Percentiles rank a stretch among this genome's conserved stretches.
phyloP scores from a whole-genome alignment of 2,329 filamentous ascomycete species.

The Botrytis porri region DNA sequence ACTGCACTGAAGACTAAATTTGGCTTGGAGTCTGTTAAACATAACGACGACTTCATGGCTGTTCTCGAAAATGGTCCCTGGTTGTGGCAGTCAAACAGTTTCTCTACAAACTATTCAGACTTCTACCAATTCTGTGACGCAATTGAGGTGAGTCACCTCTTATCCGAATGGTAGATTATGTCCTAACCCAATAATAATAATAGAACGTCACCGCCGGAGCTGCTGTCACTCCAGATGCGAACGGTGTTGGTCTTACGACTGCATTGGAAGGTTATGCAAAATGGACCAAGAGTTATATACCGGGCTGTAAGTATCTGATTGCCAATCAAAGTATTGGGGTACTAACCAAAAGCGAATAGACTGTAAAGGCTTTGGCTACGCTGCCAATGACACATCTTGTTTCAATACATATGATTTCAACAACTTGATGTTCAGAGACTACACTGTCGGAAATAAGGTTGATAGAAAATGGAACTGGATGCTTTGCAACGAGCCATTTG shows the following conservation, averaged over 20 bases:
- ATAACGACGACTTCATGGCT: conserved; percentile 2
- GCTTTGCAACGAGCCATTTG: conserved; percentile 61
- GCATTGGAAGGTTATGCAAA: conserved; percentile 53
- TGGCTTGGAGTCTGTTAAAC: conserved; percentile 44
- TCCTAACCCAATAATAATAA: conserved; percentile 4
- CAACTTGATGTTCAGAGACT: conserved; percentile 51
- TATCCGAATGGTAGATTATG: not conserved
- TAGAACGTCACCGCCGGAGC: conserved; percentile 37
- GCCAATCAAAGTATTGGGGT: not conserved
- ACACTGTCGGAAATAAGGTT: conserved; percentile 44
- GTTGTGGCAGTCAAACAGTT: conserved; percentile 54
- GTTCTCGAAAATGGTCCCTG: conserved; percentile 55
- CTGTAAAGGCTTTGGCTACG: conserved; percentile 50
- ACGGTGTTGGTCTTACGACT: conserved; percentile 52
- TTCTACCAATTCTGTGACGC: conserved; percentile 47
- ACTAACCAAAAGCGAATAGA: conserved; percentile 34
- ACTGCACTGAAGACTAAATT: conserved; percentile 51
- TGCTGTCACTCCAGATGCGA: conserved; percentile 36
- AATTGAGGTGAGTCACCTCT: conserved; percentile 38
- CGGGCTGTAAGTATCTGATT: conserved; percentile 44
- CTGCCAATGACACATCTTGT: conserved; percentile 46
- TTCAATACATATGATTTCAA: conserved; percentile 51
- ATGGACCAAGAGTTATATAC: conserved; percentile 51
- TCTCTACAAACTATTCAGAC: conserved; percentile 47
- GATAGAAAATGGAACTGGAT: conserved; percentile 57